Base-by-base conservation (phyloP, 495 filamentous ascomycete genomes). In the Podospora appendiculata region DNA sequence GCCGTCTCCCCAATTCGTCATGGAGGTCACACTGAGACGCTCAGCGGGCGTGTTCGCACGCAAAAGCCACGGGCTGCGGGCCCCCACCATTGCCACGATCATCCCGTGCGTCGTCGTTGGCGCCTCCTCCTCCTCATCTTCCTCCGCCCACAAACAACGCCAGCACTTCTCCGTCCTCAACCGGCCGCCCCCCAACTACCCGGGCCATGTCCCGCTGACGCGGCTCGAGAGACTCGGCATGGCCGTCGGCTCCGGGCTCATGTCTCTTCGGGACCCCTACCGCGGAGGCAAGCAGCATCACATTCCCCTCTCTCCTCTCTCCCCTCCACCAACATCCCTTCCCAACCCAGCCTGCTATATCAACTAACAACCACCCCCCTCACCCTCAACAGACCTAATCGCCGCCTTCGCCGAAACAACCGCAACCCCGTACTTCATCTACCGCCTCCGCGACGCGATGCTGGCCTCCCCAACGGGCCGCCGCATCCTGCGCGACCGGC, bases 381-480 rank as follows among this genome's bases (percentile, higher is more conserved):
- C 32, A 14, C 34, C 12, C n/a, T 19, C 43, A 5, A 5, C 50
- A 91, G 93, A 98, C 74, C 81, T 98, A 45, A 95, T 98, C 56
- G 94, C 93, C 18, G 79, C 90, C 19, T 83, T 95, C 13, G 94
- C 90, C 63, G 93, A 98, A 77, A 82, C 90, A 38, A 97, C 92
- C 5, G 88, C 90, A 47, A 88, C 90, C 34, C 93, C 94, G 32
- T 96, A 89, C 76, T 97, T 97, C 73, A 90, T 96, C 67, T 82
- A 87, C 73, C 87, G 88, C 47, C 88, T 99, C 12, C 89, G 89
- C 51, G 79, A 91, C 60, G 89, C 82, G 41, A 98, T 98, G 93
- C 88, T 97, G 48, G 68, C 79, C 10, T 72, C 82, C 55, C 78
- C 87, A 6, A 96, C 89, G 0, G 94, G 93, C 25, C 88, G 93